Base-by-base conservation (phyloP, 2,329 filamentous ascomycete species). In the Elsinoe ampelina region DNA sequence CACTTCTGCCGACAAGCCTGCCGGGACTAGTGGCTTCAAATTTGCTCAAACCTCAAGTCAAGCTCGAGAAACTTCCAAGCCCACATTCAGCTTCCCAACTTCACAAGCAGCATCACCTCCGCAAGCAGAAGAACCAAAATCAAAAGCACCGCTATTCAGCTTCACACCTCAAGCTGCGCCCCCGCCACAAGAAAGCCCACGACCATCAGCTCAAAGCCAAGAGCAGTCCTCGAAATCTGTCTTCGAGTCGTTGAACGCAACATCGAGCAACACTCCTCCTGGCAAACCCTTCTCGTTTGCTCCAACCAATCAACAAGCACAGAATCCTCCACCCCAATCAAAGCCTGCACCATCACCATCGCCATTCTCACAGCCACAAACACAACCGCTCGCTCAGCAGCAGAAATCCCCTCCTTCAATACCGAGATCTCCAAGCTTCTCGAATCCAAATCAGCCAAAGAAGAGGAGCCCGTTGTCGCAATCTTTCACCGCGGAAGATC, bases 391-490 rank as follows among this genome's bases (percentile, higher is more conserved):
- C 5, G 11, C 45, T 5, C 32, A 15, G 6, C 26, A 43, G 47
- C 43, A 26, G 41, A 30, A 42, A 22, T 15, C n/a, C 26, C 52
- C 58, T 15, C 36, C 51, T 8, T 8, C 47, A 6, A 22, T 22
- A 59, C 51, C 58, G 35, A 48, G 30, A 50, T 51, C 41, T 55
- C 11, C 43, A 47, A 57, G 50, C 54, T 57, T 58, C 59, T 57
- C 47, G 20, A 54, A 57, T n/a, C 57, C 58, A 4, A 55, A 57
- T 20, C 59, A 67, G 57, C 66, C 67, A 2, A 66, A 65, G 57
- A 64, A 62, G 42, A 66, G 68, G 11, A 70, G 67, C 54, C 68
- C 68, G 11, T 59, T 70, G 13, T 64, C 65, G 26, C 63, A 68
- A 50, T 68, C 66, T 2, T 65, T 66, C 55, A 64, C 60, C 10